Evolutionary conservation across 2,329 filamentous ascomycete genomes (phyloP).

Genomic region (Tricladium varicosporioides): DNA sequence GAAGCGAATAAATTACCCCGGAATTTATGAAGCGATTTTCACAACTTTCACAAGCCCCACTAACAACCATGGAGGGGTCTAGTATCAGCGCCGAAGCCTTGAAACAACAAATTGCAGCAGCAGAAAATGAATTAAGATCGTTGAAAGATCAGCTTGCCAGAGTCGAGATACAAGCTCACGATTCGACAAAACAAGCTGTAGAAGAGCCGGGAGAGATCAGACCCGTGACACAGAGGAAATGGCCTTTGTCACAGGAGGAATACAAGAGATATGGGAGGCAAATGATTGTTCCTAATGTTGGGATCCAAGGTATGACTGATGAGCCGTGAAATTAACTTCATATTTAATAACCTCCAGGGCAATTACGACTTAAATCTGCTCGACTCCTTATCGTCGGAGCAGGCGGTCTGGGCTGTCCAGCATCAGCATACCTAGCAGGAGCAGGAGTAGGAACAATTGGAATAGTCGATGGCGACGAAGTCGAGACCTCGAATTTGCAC

Average conservation of each 20-base stretch:
- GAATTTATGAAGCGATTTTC: conserved; percentile 9
- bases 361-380: conserved; percentile 68
- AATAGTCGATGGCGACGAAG: conserved; percentile 81
- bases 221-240: conserved; percentile 41
- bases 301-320: conserved; percentile 60
- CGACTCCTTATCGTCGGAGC: conserved; percentile 80
- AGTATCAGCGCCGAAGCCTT: conserved; percentile 39
- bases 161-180: conserved; percentile 20
- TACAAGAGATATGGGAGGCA: conserved; percentile 88
- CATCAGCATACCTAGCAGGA: conserved; percentile 87
- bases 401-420: conserved; percentile 88
- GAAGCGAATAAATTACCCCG: conserved; percentile 8
- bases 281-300: conserved; percentile 82
- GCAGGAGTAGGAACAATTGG: conserved; percentile 83
- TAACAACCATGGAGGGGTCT: conserved; percentile 36
- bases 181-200: neutral
- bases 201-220: neutral
- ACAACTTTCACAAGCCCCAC: conserved; percentile 13
- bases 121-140: conserved; percentile 47
- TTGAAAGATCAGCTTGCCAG: conserved; percentile 45
- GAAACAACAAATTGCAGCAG: conserved; percentile 45
- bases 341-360: conserved; percentile 50
- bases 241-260: conserved; percentile 70
- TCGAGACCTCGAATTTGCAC: conserved; percentile 89
- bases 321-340: neutral